Evolutionary conservation across 495 filamentous ascomycete genomes (phyloP).

Genomic region (Penicillium dipodomyicola): DNA sequence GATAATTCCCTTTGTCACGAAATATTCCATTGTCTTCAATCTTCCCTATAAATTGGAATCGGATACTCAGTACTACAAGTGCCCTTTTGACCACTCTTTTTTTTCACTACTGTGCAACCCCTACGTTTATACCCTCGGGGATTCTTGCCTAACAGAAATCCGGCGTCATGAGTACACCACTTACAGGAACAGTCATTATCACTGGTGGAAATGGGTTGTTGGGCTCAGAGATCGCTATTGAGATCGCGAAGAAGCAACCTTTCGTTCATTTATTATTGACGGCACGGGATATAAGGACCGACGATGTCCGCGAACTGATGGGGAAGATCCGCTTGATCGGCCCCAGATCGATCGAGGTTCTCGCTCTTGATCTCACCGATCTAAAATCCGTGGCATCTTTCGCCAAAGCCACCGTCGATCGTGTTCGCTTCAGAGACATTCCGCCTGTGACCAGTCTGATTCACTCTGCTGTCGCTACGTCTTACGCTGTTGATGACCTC

Average conservation of each 20-base stretch:
- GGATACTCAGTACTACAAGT: background rate
- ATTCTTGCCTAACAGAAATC: background rate
- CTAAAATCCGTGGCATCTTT: slow-evolving; percentile 38
- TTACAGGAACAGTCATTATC: slow-evolving; percentile 42
- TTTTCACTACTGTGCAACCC: background rate
- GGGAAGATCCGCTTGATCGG: slow-evolving; percentile 38
- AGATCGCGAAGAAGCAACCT: slow-evolving; percentile 41
- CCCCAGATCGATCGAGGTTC: slow-evolving; percentile 40
- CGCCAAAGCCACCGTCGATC: slow-evolving; percentile 34
- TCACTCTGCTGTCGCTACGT: slow-evolving; percentile 39
- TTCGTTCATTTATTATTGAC: slow-evolving; percentile 40
- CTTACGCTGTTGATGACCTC: slow-evolving; percentile 35
- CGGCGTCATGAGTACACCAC: slow-evolving; percentile 36
- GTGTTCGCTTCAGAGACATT: slow-evolving; percentile 38
- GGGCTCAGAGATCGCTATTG: slow-evolving; percentile 41
- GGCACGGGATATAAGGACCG: slow-evolving; percentile 34
- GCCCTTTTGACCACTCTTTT: background rate
- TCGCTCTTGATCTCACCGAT: slow-evolving; percentile 34
- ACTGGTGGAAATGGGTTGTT: slow-evolving; percentile 42
- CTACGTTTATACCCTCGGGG: background rate
- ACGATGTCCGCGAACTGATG: slow-evolving; percentile 31
- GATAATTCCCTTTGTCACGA: slow-evolving; percentile 5
- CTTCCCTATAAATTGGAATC: slow-evolving; percentile 7
- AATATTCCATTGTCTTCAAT: slow-evolving; percentile 5
- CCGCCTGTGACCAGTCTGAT: slow-evolving; percentile 39